Base-by-base conservation (phyloP, 805 yeast genomes). In the Candida sonorensis region DNA sequence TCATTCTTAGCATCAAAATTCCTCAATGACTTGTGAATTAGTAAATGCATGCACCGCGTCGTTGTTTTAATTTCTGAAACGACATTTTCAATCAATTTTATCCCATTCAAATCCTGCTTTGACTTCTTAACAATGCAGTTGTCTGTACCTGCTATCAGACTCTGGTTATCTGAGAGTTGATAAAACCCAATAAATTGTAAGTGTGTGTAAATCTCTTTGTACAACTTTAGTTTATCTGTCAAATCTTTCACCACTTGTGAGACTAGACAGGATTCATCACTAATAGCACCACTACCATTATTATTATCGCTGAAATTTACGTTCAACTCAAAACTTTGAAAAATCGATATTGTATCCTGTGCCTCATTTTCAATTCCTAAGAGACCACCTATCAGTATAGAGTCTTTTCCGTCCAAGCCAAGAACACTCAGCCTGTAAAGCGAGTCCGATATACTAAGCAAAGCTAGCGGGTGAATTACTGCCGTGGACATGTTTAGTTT, bases 111-210 rank as follows among this genome's bases (percentile, higher is more conserved):
- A n/a, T n/a, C n/a, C n/a, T n/a, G n/a, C n/a, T n/a, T n/a, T n/a
- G n/a, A n/a, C n/a, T n/a, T n/a, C n/a, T n/a, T n/a, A n/a, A n/a
- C n/a, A n/a, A n/a, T n/a, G n/a, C n/a, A n/a, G n/a, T n/a, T n/a
- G n/a, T n/a, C n/a, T n/a, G n/a, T n/a, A n/a, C n/a, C n/a, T n/a
- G n/a, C n/a, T n/a, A n/a, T n/a, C n/a, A n/a, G n/a, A n/a, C n/a
- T n/a, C n/a, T n/a, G n/a, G n/a, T n/a, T n/a, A n/a, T n/a, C n/a
- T 9, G 37, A 26, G 3, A 43, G 36, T 3, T 27, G 22, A 33
- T 48, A 53, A 16, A 48, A 34, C 2, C 58, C 58, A n/a, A 53
- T 38, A 8, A 53, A 33, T 15, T 30, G 25, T 23, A 53, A 31
- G 28, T 50, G 44, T 3, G 50, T 35, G 24, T 53, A 49, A 5